Base-by-base conservation (phyloP, 257 asterid genomes). In the Solanum tacnaense region DNA sequence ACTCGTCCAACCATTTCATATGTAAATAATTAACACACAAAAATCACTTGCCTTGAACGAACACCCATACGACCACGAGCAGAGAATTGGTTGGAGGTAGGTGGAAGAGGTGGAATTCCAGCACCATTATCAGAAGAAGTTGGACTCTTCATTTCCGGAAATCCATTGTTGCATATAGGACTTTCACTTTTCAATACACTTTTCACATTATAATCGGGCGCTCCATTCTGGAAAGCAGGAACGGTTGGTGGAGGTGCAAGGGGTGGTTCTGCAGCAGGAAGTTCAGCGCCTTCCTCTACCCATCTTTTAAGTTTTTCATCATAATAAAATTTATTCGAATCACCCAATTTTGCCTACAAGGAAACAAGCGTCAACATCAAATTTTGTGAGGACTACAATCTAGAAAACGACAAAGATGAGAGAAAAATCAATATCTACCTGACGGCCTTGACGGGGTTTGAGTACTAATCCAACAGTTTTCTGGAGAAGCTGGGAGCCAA, bases 71-170 rank as follows among this genome's bases (percentile, higher is more conserved):
- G 91, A 84, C 96, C 78, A 87, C 99, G 99, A 60, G 97, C 95
- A 6, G 98, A 93, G 88, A 93, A 95, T 85, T 96, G 99, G 90
- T 95, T 97, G 89, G 99, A 87, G 67, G 96, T 91, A 23, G 99
- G 98, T 29, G 99, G 98, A 90, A 96, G 98, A 29, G 99, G 99
- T 56, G 99, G 99, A 62, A 95, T 94, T 91, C 99, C 99, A 38
- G 92, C 39, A 93, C 91, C 93, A 87, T 90, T 93, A 89, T 96
- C 98, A 78, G 75, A 31, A 29, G 87, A 49, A 82, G 92, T 82
- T 13, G 98, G 95, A 92, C 93, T 93, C 91, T 88, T 94, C 72
- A 78, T 89, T 74, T 94, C 98, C 44, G 95, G 94, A 89, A 91
- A 92, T 82, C 94, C 95, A 52, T 90, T 93, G 91, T 88, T 82